Base-by-base conservation (phyloP, 2,329 filamentous ascomycete species). In the Hypomyces rosellus region DNA sequence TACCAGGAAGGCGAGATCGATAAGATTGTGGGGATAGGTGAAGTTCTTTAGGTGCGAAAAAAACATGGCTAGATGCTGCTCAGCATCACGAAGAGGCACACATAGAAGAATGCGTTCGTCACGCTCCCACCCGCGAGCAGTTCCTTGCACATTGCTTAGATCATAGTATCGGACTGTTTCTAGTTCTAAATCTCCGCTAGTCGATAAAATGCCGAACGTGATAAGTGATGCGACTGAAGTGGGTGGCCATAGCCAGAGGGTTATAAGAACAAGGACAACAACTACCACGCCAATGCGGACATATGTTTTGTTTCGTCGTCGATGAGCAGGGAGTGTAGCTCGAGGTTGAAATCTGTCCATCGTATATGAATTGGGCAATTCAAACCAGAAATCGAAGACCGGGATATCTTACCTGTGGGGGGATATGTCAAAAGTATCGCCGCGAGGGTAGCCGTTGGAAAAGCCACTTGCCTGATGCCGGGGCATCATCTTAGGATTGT, bases 101-200 rank as follows among this genome's bases (percentile, higher is more conserved):
- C 93, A 97, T 51, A 99, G 80, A 33, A 99, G 77, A 58, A 99
- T 96, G 57, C 93, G 84, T 72, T 99, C 93, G 67, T 95, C 93
- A 53, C 90, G 81, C 69, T 97, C 92, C 93, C 93, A 99, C 5
- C 93, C 95, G 57, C 88, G 84, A 47, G 88, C 89, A 7, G 90
- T 93, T 42, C 93, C 93, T 65, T 93, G 87, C 5, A 95, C 89
- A 65, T 93, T 89, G 58, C 86, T 86, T 55, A 99, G 77, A 67
- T 99, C 93, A 71, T 97, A 97, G 72, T 99, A 97, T 66, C 92
- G 88, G 54, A 99, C 88, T 1, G 92, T 97, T 67, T 97, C 89
- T 51, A 97, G 82, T 63, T 95, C 85, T 55, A 89, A 80, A 58
- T 88, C 84, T 47, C 85, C 82, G 47, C 74, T 72, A 18, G 78